Evolutionary conservation across 768 basidiomycete species (phyloP).

Genomic region (Steccherinum ochraceum): DNA sequence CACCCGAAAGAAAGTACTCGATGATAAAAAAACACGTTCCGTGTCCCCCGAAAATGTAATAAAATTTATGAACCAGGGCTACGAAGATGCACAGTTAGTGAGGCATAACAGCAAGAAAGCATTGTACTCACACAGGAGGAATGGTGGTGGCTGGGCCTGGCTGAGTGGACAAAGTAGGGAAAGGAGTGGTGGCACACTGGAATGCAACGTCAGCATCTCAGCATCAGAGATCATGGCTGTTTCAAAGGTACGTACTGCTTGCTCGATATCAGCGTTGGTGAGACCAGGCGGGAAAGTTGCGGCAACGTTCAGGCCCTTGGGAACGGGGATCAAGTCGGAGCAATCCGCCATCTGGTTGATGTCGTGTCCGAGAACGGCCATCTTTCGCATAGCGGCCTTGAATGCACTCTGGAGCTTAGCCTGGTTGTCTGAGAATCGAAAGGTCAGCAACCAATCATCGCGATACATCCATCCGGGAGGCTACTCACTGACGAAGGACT

Average conservation of each 20-base stretch:
- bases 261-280: constrained; percentile 18
- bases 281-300: constrained; percentile 19
- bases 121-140: not conserved
- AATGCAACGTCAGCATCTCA: not conserved
- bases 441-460: not conserved
- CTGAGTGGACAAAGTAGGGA: constrained; percentile 17
- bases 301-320: constrained; percentile 1
- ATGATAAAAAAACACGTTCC: too few relatives aligned
- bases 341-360: constrained; percentile 9
- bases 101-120: too few relatives aligned
- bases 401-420: constrained; percentile 12
- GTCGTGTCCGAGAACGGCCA: constrained; percentile 12
- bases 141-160: constrained; percentile 20
- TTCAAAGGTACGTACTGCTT: constrained; percentile 12
- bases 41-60: too few relatives aligned
- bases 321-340: constrained; percentile 11
- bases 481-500: constrained; percentile 28
- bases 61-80: too few relatives aligned
- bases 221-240: not conserved
- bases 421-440: constrained; percentile 13
- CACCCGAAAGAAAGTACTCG: too few relatives aligned
- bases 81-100: too few relatives aligned
- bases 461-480: not conserved
- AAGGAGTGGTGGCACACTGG: constrained; percentile 14
- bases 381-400: constrained; percentile 7